A percentile compares a stretch with the other conserved stretches of the same genome.
Evolutionary conservation across 2,329 filamentous ascomycete genomes (phyloP).

Genomic region (Escovopsis weberi): DNA sequence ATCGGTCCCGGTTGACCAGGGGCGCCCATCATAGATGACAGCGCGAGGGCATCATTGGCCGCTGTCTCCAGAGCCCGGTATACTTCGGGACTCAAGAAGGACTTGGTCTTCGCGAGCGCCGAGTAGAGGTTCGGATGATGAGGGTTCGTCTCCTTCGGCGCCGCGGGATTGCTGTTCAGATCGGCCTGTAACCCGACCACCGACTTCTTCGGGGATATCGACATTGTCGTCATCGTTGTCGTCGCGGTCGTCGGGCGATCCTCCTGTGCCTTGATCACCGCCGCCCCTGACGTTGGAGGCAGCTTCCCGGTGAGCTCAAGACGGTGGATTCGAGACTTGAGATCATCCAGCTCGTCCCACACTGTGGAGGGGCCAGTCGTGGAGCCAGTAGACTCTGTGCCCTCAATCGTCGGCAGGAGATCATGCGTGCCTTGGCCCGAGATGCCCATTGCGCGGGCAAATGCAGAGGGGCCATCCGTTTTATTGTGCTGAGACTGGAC

Average conservation of each 20-base stretch:
- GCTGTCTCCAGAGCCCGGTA: conserved; percentile 70
- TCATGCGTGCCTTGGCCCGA: conserved; percentile 16
- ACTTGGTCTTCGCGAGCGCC: conserved; percentile 65
- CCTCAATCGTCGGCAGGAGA: conserved; percentile 36
- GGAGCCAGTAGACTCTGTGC: conserved; percentile 76
- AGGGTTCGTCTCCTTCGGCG: conserved; percentile 51
- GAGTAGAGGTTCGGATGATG: conserved; percentile 70
- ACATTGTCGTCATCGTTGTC: conserved; percentile 81
- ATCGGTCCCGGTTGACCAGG: conserved; percentile 54
- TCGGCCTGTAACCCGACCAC: conserved; percentile 13
- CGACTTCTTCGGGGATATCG: conserved; percentile 69
- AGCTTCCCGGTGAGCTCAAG: conserved; percentile 82
- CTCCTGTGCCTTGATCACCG: conserved; percentile 57
- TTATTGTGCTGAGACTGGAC: conserved; percentile 17
- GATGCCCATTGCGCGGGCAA: conserved; percentile 30
- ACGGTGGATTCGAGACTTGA: conserved; percentile 84
- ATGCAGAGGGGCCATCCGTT: conserved; percentile 44
- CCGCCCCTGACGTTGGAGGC: conserved; percentile 66
- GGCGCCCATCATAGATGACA: conserved; percentile 65
- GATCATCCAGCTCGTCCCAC: conserved; percentile 92
- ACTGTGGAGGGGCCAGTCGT: conserved; percentile 84
- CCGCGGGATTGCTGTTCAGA: conserved; percentile 27
- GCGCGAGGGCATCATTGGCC: conserved; percentile 63
- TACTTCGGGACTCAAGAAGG: conserved; percentile 53
- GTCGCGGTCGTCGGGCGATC: conserved; percentile 84